Conservation (phyloP, 2,329 filamentous ascomycete species). For the Phoma sp. region DNA sequence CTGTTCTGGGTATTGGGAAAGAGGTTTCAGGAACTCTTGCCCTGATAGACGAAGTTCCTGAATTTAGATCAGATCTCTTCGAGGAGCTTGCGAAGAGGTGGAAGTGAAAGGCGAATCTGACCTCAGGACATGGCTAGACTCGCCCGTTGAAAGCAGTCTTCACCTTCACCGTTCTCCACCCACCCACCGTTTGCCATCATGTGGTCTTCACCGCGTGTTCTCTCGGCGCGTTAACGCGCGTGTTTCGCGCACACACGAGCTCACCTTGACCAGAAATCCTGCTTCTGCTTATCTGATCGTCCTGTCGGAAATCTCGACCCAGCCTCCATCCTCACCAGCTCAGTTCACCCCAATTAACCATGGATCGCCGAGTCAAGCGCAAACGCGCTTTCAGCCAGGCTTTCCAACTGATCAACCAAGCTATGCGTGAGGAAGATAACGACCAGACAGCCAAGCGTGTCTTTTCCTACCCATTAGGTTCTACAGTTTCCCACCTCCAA, state of each 20-base stretch:
- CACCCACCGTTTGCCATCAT: neutral
- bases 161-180: constrained; percentile 2
- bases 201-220: neutral
- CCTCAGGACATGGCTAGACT: neutral
- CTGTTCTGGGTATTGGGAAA: constrained; percentile 35
- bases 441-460: constrained; percentile 5
- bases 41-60: constrained; percentile 39
- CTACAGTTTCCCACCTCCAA: neutral
- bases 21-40: constrained; percentile 36
- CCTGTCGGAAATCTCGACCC: neutral
- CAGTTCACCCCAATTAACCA: neutral
- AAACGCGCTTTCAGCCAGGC: constrained; percentile 29
- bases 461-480: neutral
- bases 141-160: neutral
- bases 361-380: constrained; percentile 15
- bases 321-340: neutral
- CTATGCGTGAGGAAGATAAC: neutral
- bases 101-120: constrained; percentile 19
- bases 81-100: constrained; percentile 37
- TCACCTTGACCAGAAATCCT: neutral
- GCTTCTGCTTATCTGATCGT: neutral
- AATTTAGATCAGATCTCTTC: constrained; percentile 39
- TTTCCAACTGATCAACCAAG: constrained; percentile 11
- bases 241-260: neutral
- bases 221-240: constrained; percentile 6